phyloP scores from a whole-genome alignment of 2,329 filamentous ascomycete genomes.

The Trematosphaeria pertusa region DNA sequence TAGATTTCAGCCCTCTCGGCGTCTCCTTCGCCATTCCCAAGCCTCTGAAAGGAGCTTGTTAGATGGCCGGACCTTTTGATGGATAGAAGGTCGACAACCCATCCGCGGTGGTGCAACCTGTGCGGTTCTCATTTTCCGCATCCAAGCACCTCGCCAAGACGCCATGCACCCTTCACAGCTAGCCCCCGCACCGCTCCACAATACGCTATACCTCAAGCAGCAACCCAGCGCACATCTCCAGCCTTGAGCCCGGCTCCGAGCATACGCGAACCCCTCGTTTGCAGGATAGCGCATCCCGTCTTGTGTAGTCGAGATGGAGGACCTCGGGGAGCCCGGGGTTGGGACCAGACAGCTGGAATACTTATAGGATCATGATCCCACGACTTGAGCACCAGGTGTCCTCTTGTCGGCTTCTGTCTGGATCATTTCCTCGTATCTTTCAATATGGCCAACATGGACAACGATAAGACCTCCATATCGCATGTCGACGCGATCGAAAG shows the following conservation, averaged over 20 bases:
- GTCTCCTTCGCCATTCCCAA: constrained; percentile 1
- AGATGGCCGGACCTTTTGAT: too few species aligned
- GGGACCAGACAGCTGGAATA: not conserved
- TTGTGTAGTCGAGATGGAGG: constrained; percentile 9
- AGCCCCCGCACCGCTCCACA: constrained; percentile 14
- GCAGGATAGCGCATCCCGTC: not conserved
- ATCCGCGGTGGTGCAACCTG: too few species aligned
- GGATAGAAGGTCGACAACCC: too few species aligned
- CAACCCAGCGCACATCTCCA: constrained; percentile 4
- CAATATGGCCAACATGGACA: constrained; percentile 15
- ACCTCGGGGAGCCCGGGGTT: not conserved
- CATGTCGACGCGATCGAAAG: constrained; percentile 30
- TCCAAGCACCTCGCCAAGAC: too few species aligned
- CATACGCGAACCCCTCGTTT: constrained; percentile 16
- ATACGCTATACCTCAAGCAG: constrained; percentile 12
- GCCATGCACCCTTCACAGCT: constrained; percentile 5
- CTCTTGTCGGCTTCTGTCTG: not conserved
- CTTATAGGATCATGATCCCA: not conserved
- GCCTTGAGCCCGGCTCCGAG: constrained; percentile 13
- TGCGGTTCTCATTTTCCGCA: constrained; percentile 31
- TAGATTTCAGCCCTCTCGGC: too few species aligned
- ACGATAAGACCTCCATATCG: constrained; percentile 18
- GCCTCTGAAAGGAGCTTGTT: too few species aligned
- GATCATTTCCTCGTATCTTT: not conserved
- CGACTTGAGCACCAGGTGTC: not conserved